Evolutionary conservation across 176 grass and related monocot genomes (phyloP).

Genomic region (Elymus sibiricus): DNA sequence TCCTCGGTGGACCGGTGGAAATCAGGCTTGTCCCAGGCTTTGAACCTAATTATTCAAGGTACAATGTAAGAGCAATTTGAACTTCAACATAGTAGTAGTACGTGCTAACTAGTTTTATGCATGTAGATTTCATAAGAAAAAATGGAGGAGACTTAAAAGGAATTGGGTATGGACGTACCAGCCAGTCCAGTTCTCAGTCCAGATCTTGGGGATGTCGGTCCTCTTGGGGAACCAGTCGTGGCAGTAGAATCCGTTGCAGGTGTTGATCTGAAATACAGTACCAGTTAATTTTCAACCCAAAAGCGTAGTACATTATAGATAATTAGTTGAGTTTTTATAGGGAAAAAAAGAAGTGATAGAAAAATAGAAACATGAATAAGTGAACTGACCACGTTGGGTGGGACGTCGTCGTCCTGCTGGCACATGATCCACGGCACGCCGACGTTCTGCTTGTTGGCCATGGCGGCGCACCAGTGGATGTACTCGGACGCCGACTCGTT

Average conservation of each 20-base stretch:
- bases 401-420: conserved; percentile 64
- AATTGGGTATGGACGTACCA: conserved; percentile 55
- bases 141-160: too few species aligned
- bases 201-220: conserved; percentile 67
- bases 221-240: conserved; percentile 62
- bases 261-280: conserved; percentile 42
- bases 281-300: too few species aligned
- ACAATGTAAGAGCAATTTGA: neutral
- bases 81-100: neutral
- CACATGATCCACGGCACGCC: conserved; percentile 91
- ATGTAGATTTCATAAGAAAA: neutral
- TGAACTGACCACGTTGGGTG: conserved; percentile 40
- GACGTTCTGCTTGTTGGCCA: conserved; percentile 59
- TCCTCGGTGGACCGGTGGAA: conserved; percentile 63
- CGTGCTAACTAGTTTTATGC: neutral
- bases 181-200: conserved; percentile 95
- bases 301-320: too few species aligned
- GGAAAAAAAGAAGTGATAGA: neutral
- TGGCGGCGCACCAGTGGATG: conserved; percentile 72
- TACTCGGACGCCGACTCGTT: conserved; percentile 47
- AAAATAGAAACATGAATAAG: too few species aligned
- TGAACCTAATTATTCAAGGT: conserved; percentile 46
- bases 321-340: too few species aligned
- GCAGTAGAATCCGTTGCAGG: conserved; percentile 86
- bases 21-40: conserved; percentile 70